These are phyloP conservation scores for Mucor indicus DNA, from an alignment of 371 early-diverging fungal species.

Conservation along the genomic window DNA sequence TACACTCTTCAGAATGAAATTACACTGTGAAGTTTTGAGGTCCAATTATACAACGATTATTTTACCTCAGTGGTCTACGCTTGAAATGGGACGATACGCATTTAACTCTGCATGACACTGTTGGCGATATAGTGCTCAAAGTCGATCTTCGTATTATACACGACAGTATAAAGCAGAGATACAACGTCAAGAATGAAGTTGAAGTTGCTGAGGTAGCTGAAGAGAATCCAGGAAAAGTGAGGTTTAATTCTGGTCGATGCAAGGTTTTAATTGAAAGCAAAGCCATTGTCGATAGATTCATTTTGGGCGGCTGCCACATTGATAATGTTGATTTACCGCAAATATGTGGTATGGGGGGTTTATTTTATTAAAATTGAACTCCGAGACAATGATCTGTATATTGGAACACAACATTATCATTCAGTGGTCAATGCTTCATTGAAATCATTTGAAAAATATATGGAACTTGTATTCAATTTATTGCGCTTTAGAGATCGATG, in stretches of 20 bases:
- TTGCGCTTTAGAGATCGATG: slow-evolving; percentile 12
- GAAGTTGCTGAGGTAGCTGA: background rate
- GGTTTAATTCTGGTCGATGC: slow-evolving; percentile 1
- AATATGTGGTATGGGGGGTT: slow-evolving; percentile 7
- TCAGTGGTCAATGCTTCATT: slow-evolving; percentile 1
- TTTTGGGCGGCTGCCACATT: slow-evolving; percentile 4
- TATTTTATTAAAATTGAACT: slow-evolving; percentile 6
- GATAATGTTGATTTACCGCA: slow-evolving; percentile 7
- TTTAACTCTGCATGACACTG: slow-evolving; percentile 3
- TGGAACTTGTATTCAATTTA: slow-evolving; percentile 9
- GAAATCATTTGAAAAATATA: slow-evolving; percentile 1
- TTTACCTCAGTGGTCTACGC: slow-evolving; percentile 2
- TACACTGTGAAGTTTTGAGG: slow-evolving; percentile 7
- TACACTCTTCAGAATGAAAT: slow-evolving; percentile 10
- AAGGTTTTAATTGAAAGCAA: slow-evolving; percentile 26
- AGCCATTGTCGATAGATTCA: slow-evolving; percentile 36
- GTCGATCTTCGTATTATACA: background rate
- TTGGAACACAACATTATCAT: slow-evolving; percentile 5
- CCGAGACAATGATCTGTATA: slow-evolving; percentile 8
- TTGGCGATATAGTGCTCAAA: background rate
- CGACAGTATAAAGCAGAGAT: slow-evolving; percentile 8
- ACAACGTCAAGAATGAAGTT: slow-evolving; percentile 5
- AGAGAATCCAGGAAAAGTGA: background rate
- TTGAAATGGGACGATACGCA: slow-evolving; percentile 9
- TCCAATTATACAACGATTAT: background rate